Conservation (phyloP, 352 stramenopile species). For the Pythium biforme region DNA sequence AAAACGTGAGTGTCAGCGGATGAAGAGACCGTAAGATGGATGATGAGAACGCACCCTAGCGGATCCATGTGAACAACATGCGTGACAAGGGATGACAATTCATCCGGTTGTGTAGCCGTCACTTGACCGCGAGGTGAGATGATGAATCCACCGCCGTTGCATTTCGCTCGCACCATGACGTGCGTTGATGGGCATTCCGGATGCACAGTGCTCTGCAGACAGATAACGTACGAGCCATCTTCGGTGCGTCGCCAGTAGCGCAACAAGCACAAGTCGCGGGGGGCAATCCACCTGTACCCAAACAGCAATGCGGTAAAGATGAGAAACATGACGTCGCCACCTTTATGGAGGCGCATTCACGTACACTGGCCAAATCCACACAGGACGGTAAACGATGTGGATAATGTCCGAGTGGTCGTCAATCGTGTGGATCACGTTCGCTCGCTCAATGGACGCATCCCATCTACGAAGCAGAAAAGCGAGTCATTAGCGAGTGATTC, state of each 20-base stretch:
- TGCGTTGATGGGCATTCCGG: slow-evolving; percentile 68
- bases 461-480: slow-evolving; percentile 34
- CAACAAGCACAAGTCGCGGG: slow-evolving; percentile 64
- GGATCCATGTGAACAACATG: slow-evolving; percentile 74
- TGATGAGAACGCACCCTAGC: slow-evolving; percentile 27
- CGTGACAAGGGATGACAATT: slow-evolving; percentile 66
- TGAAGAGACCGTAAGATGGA: not conserved
- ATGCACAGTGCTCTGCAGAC: slow-evolving; percentile 71
- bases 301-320: slow-evolving; percentile 2
- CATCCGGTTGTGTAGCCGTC: slow-evolving; percentile 26
- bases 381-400: slow-evolving; percentile 66
- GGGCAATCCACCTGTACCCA: slow-evolving; percentile 51
- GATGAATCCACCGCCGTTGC: slow-evolving; percentile 62
- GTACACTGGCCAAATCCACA: slow-evolving; percentile 81
- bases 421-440: slow-evolving; percentile 70
- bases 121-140: slow-evolving; percentile 42
- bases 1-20: slow-evolving; percentile 1
- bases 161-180: slow-evolving; percentile 56
- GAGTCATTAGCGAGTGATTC: not conserved
- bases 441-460: slow-evolving; percentile 63
- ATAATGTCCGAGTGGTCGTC: slow-evolving; percentile 81
- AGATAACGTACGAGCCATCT: slow-evolving; percentile 77
- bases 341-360: slow-evolving; percentile 4
- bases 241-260: slow-evolving; percentile 71
- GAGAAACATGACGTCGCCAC: not conserved